phyloP scores from a whole-genome alignment of 2,329 filamentous ascomycete genomes.

The Colletotrichum chlorophyti region DNA sequence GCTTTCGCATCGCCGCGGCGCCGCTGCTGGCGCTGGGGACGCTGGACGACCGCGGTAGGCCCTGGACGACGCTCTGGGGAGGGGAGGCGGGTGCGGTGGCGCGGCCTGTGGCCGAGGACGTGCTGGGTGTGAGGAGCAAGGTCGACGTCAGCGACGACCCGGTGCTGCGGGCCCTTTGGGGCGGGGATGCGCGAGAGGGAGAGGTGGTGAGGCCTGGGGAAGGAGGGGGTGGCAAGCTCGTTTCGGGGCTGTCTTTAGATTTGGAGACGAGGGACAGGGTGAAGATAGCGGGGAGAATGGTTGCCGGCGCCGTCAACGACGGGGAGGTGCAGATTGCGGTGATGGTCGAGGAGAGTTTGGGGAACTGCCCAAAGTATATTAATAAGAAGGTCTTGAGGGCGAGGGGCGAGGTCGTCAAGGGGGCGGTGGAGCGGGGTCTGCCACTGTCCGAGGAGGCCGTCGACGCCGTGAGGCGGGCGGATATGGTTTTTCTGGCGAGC shows the following conservation, averaged over 20 bases:
- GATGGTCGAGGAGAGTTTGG: slow-evolving; percentile 74
- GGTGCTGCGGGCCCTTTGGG: slow-evolving; percentile 69
- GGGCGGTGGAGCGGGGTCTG: slow-evolving; percentile 37
- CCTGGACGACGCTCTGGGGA: slow-evolving; percentile 84
- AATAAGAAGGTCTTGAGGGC: slow-evolving; percentile 72
- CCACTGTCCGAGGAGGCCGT: slow-evolving; percentile 61
- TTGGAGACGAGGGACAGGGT: slow-evolving; percentile 73
- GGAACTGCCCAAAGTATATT: slow-evolving; percentile 88
- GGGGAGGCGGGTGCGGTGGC: slow-evolving; percentile 71
- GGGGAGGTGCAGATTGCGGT: slow-evolving; percentile 64
- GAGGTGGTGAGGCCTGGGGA: slow-evolving; percentile 43
- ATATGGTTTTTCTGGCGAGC: slow-evolving; percentile 81
- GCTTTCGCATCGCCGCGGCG: slow-evolving; percentile 64
- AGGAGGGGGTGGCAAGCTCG: slow-evolving; percentile 45
- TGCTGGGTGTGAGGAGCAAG: slow-evolving; percentile 68
- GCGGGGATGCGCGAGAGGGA: slow-evolving; percentile 47
- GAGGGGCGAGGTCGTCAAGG: background rate
- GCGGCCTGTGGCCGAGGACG: slow-evolving; percentile 63
- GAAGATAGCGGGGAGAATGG: slow-evolving; percentile 75
- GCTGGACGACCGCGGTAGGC: slow-evolving; percentile 67
- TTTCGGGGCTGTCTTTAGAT: slow-evolving; percentile 67
- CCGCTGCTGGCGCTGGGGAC: slow-evolving; percentile 78
- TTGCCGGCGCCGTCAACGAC: slow-evolving; percentile 64
- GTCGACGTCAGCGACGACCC: slow-evolving; percentile 73
- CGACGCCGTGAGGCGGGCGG: slow-evolving; percentile 66